Evolutionary conservation across 768 basidiomycete genomes (phyloP), one percentile per base, ranked within the genome.

Genomic region (Suillus sp.): DNA sequence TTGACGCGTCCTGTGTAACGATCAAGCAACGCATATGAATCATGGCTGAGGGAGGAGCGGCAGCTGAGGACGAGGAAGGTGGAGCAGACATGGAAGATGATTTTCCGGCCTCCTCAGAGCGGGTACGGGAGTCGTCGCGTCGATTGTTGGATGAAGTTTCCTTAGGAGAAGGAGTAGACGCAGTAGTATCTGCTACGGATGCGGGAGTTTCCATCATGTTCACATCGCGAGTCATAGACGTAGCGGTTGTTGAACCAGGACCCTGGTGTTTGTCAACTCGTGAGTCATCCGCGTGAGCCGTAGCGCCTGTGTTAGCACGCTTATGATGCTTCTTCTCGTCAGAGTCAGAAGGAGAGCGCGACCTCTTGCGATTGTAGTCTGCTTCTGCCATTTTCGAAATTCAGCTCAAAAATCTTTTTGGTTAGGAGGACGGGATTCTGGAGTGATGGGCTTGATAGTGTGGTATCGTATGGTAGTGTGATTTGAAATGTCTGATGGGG

Each of bases 1-100:
- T 96, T 61, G 94, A 96, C 14, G 97, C 97, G 78, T 99, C 97
- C 78, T 98, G 96, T 11, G 97, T 99, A 69, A 99, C 97, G 73
- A 99, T 99, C 71, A 99, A 82, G 75, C 95, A 96, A 53, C 96
- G 89, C 95, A 99, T 96, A 72, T 96, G 92, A 70, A 99, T 99
- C 78, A 87, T 88, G 37, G 91, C 89, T 20, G 92, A 87, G 30
- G 91, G 90, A 13, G 87, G 78, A 2, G 85, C 74, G 11, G 79
- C 68, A 7, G 78, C 69, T 2, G 80, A 70, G 18, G 85, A 81
- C 35, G 83, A 81, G 14, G 86, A 84, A n/a, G 85, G 77, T 20
- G 67, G 69, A 61, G 82, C 80, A 27, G 82, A 81, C 14, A 84
- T 83, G 6, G 81, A 83, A 45, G 79, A 77, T 40, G 79, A 75